Evolutionary conservation across 2,329 filamentous ascomycete genomes (phyloP), one percentile per base, ranked within the genome.

Genomic region (Lachnellula occidentalis): DNA sequence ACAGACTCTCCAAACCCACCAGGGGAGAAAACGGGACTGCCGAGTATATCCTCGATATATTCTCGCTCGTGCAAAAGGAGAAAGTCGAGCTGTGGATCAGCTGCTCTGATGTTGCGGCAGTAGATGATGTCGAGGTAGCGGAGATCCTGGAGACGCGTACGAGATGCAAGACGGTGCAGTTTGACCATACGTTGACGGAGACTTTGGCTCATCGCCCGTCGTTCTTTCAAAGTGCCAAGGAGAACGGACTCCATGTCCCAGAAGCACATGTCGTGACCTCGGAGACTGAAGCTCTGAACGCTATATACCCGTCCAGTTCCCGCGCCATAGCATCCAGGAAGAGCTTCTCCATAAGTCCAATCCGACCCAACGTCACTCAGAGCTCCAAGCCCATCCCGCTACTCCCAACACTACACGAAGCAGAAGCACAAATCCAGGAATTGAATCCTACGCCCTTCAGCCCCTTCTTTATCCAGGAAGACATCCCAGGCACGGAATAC

Each of bases 21-120:
- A n/a, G 6, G 2, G 14, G 21, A 22, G 14, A 34, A 22, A 39
- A 15, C 5, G 53, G 53, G 0, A 34, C 53, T 11, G 42, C 45
- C 17, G 34, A 24, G 6, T 55, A 55, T 24, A 55, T 55, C 31
- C 48, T 43, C 19, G 53, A 51, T 39, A 12, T 55, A 17, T 19
- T 48, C 12, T n/a, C 27, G 2, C 27, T 55, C 9, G 51, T 55
- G 7, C 14, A n/a, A 1, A 31, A 55, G 21, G 53, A 55, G 31
- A 37, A 48, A 12, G 48, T 51, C 1, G 53, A 55, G 34, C 46
- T 55, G 5, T 55, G 53, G 53, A 39, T 55, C 2, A 37, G 34
- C 34, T 37, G 34, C 15, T 37, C 34, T 14, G 34, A 37, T 15
- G 34, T 37, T n/a, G n/a, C n/a, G 12, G 34, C 34, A 14, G 34